A percentile compares a stretch with the other conserved stretches of the same genome.
These are phyloP conservation scores for Bipolaris gigantea DNA, from an alignment of 2,329 filamentous ascomycete genomes.

Conservation along the genomic window DNA sequence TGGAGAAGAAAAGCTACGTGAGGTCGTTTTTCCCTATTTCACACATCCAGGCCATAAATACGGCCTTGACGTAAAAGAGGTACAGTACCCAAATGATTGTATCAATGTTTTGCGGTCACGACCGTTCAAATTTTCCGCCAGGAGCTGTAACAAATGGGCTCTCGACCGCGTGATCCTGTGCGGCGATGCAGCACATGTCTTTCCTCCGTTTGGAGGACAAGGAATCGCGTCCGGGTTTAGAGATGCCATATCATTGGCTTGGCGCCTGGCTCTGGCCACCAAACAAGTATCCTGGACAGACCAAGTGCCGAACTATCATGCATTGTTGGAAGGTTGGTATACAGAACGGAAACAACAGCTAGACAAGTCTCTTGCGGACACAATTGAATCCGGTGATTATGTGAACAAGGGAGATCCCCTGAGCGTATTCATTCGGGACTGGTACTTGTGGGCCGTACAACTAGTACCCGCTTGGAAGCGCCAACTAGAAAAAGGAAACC, in stretches of 20 bases:
- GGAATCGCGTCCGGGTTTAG: slow-evolving; percentile 13
- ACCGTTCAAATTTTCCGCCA: not conserved
- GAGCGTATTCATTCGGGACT: not conserved
- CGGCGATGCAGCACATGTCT: slow-evolving; percentile 17
- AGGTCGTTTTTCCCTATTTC: not conserved
- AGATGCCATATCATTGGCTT: slow-evolving; percentile 5
- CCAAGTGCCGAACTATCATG: not conserved
- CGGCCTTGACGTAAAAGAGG: not conserved
- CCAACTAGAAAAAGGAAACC: not conserved
- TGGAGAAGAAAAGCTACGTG: not conserved
- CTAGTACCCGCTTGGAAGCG: not conserved
- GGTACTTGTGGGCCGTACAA: not conserved
- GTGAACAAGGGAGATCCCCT: not conserved
- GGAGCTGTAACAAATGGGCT: slow-evolving; percentile 3
- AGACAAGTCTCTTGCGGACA: not conserved
- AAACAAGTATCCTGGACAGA: not conserved
- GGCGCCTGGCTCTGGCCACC: not conserved
- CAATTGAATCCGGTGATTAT: not conserved
- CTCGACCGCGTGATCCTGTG: not conserved
- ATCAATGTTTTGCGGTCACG: slow-evolving; percentile 2
- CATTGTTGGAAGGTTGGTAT: not conserved
- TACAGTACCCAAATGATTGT: not conserved
- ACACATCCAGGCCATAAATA: not conserved
- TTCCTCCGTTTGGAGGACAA: slow-evolving; percentile 15
- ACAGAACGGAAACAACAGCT: not conserved